Evolutionary conservation across 2,329 filamentous ascomycete genomes (phyloP).

Genomic region (Aspergillus viridinutans): DNA sequence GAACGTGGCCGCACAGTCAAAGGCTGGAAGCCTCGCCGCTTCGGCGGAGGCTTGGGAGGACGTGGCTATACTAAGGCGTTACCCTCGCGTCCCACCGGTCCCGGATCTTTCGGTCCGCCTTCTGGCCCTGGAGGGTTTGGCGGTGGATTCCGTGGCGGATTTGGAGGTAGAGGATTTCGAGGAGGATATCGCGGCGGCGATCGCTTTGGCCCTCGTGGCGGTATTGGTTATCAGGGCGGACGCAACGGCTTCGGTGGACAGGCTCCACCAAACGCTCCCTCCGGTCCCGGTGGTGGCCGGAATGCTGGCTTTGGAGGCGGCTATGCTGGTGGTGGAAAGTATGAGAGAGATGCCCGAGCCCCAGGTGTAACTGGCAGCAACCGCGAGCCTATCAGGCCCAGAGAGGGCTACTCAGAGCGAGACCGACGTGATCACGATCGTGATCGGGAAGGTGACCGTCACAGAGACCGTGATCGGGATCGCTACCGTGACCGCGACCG

Average conservation of each 20-base stretch:
- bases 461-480: slow-evolving; percentile 54
- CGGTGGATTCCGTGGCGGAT: slow-evolving; percentile 55
- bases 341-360: slow-evolving; percentile 52
- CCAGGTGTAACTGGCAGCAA: slow-evolving; percentile 64
- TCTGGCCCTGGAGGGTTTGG: slow-evolving; percentile 54
- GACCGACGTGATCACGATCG: slow-evolving; percentile 41
- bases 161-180: slow-evolving; percentile 49
- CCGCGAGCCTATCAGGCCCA: slow-evolving; percentile 72
- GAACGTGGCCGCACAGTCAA: slow-evolving; percentile 92
- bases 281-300: slow-evolving; percentile 53
- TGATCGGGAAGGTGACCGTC: slow-evolving; percentile 53
- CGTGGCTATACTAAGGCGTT: slow-evolving; percentile 85
- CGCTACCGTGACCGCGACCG: slow-evolving; percentile 47
- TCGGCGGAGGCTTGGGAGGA: slow-evolving; percentile 87
- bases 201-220: slow-evolving; percentile 46
- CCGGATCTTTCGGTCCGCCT: slow-evolving; percentile 54
- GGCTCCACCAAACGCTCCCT: slow-evolving; percentile 48
- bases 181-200: slow-evolving; percentile 51
- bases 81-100: slow-evolving; percentile 66
- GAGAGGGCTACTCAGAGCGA: slow-evolving; percentile 54
- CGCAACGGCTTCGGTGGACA: slow-evolving; percentile 48
- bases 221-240: slow-evolving; percentile 56
- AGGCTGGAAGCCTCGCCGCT: slow-evolving; percentile 86
- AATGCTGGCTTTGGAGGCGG: slow-evolving; percentile 50
- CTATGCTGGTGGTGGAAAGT: slow-evolving; percentile 43